Evolutionary conservation across 306 rosid species (phyloP).

Genomic region (Medicago arabica): DNA sequence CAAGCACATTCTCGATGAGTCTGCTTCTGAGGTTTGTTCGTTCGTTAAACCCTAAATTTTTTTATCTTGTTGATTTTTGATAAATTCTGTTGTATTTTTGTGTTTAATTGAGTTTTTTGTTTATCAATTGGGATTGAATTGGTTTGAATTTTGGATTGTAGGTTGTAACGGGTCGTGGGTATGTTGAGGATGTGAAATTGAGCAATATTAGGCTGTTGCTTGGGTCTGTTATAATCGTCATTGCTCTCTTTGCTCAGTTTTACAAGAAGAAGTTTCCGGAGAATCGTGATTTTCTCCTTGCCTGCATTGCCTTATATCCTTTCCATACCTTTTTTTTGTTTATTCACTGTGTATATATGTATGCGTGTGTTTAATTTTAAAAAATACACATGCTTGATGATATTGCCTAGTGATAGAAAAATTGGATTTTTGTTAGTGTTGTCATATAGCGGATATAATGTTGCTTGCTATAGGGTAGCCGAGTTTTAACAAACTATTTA

Average conservation of each 20-base stretch:
- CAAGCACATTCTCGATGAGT: constrained; percentile 87
- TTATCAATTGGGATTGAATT: not conserved
- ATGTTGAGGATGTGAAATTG: constrained; percentile 86
- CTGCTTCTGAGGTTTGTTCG: constrained; percentile 88
- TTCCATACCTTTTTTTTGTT: not conserved
- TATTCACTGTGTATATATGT: not conserved
- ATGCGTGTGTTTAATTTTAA: not conserved
- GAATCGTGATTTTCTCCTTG: constrained; percentile 78
- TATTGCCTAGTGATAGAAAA: not conserved
- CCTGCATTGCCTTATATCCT: constrained; percentile 92
- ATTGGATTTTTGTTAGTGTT: not conserved
- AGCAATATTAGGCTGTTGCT: constrained; percentile 71
- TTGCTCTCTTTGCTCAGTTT: constrained; percentile 92
- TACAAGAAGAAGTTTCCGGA: constrained; percentile 96
- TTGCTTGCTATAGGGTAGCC: not conserved
- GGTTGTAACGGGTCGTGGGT: constrained; percentile 79
- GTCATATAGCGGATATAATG: not conserved
- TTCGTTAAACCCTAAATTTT: constrained; percentile 54
- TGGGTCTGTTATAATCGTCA: constrained; percentile 72
- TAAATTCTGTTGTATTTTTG: not conserved
- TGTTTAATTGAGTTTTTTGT: not conserved
- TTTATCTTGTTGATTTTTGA: constrained; percentile 15
- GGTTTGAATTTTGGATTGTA: constrained; percentile 32
- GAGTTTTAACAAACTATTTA: no score
- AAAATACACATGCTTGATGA: not conserved